Percentiles rank a stretch among this genome's conserved stretches.
Conservation (phyloP, 306 rosid species). For the Astragalus glycyphyllos region DNA sequence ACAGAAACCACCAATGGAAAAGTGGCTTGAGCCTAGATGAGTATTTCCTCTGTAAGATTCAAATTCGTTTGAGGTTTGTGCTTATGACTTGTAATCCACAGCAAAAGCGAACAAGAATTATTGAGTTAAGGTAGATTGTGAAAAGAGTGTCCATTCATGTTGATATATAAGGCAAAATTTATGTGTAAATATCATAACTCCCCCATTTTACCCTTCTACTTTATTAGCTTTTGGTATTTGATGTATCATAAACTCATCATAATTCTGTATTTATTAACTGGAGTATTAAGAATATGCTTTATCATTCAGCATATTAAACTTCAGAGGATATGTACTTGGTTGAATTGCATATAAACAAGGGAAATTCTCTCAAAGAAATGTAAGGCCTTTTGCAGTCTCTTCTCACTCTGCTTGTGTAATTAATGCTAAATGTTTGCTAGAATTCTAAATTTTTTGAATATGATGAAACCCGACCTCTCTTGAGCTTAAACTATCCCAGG, state of each 20-base stretch:
- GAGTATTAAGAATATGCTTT: constrained; percentile 17
- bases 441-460: constrained; percentile 18
- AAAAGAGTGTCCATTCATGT: constrained; percentile 8
- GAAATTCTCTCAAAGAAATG: neutral
- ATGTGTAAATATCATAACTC: constrained; percentile 8
- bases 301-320: constrained; percentile 13
- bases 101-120: neutral
- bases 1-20: too few relatives aligned
- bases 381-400: constrained; percentile 18
- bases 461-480: neutral
- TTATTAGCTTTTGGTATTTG: constrained; percentile 18
- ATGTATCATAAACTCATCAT: constrained; percentile 26
- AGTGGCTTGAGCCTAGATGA: too few relatives aligned
- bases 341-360: neutral
- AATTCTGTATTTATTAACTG: neutral
- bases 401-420: neutral
- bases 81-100: neutral
- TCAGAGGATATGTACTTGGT: constrained; percentile 10
- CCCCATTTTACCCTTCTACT: constrained; percentile 11
- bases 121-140: neutral
- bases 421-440: neutral
- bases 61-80: too few relatives aligned
- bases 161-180: neutral
- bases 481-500: constrained; percentile 16
- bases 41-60: too few relatives aligned